Conservation (phyloP, 2,329 filamentous ascomycete genomes). For the Colletotrichum sp. region DNA sequence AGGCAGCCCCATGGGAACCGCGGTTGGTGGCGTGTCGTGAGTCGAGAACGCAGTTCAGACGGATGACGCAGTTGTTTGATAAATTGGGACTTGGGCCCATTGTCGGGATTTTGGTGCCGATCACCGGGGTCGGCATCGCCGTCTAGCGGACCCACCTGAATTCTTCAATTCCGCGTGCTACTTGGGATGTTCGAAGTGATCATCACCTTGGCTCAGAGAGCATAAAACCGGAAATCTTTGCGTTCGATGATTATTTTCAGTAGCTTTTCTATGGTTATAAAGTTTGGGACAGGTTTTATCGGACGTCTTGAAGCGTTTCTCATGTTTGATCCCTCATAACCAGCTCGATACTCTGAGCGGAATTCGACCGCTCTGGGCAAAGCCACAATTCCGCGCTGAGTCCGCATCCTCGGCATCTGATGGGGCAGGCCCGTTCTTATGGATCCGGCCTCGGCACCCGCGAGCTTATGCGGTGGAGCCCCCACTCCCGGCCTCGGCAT, state of each 20-base stretch:
- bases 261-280: too few relatives aligned
- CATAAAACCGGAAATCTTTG: too few relatives aligned
- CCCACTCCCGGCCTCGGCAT: not conserved
- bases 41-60: not conserved
- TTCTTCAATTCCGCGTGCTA: not conserved
- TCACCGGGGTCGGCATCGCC: conserved; percentile 4
- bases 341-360: not conserved
- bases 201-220: not conserved
- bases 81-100: not conserved
- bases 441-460: conserved; percentile 4
- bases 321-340: not conserved
- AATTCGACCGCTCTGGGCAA: not conserved
- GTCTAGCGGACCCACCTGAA: not conserved
- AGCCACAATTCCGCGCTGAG: not conserved
- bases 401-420: not conserved
- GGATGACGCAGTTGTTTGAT: not conserved
- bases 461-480: not conserved
- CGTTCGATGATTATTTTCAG: too few relatives aligned
- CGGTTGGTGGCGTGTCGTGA: not conserved
- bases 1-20: not conserved
- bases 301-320: not conserved
- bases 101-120: conserved; percentile 6
- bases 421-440: not conserved
- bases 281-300: too few relatives aligned
- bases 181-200: accelerated